Evolutionary conservation across 768 basidiomycete species (phyloP), one percentile per base, ranked within the genome.

Genomic region (Mycena galopus): DNA sequence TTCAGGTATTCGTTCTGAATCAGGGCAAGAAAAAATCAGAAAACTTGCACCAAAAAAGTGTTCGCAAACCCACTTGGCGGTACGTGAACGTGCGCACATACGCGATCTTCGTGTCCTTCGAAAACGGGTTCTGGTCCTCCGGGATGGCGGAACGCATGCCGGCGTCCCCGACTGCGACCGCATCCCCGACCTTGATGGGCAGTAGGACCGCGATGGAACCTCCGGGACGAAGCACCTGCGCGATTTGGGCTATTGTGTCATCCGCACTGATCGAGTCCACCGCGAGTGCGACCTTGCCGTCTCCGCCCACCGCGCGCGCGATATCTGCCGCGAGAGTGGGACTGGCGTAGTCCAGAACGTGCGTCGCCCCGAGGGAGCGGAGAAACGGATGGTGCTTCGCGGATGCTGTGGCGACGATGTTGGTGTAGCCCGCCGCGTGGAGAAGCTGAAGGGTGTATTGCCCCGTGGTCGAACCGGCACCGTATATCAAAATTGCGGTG

Each of bases 401-500:
- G 1, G 82, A 84, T 4, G 86, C 84, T 8, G 83, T 84, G 19
- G 82, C 80, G 69, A 85, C 74, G 71, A 86, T 74, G 50, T 81
- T 81, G n/a, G 76, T 84, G 76, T 84, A 87, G 1, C 85, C 84
- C 10, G 84, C 82, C 19, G 79, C 68, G 30, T 76, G 77, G 32
- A 86, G 80, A 25, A 86, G 78, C 69, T 76, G 72, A 55, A 80
- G 33, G 32, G 77, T 68, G 66, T 85, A 85, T 58, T 82, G 82
- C 7, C 82, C 86, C 8, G 82, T 65, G 21, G 82, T 84, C 0
- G 84, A 76, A 27, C 85, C 84, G 12, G 82, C 84, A 19, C 86
- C 86, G 60, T 86, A 86, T 21, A 87, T 72, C n/a, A 87, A 79
- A 63, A 87, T 83, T 3, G 86, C 80, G 2, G 64, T 70, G 21